phyloP scores from a whole-genome alignment of 768 basidiomycete species.

The Lanmaoa pseudosensibilis region DNA sequence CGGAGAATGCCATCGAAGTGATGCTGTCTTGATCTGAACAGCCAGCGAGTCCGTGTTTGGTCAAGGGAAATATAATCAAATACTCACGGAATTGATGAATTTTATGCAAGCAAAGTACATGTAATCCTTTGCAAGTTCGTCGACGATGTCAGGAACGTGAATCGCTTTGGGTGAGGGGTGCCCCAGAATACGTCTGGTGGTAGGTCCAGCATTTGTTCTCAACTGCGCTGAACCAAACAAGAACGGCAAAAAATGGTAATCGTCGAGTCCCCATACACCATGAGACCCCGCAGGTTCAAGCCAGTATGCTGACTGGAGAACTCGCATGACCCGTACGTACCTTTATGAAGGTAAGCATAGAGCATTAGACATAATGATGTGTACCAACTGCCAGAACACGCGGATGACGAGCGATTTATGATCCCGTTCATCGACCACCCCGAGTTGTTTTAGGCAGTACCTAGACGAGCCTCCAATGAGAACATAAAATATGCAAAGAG shows the following conservation, averaged over 20 bases:
- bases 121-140: conserved; percentile 89
- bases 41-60: background rate
- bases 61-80: background rate
- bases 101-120: conserved; percentile 96
- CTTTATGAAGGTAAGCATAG: conserved; percentile 25
- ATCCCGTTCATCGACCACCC: conserved; percentile 62
- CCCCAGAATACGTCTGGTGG: conserved; percentile 40
- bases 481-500: background rate
- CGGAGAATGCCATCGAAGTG: conserved; percentile 95
- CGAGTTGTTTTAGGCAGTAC: conserved; percentile 74
- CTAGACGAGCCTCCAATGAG: conserved; percentile 41
- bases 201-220: conserved; percentile 9
- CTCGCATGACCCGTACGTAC: conserved; percentile 79
- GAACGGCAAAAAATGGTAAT: conserved; percentile 95
- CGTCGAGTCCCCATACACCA: conserved; percentile 96
- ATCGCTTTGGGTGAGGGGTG: conserved; percentile 90
- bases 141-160: conserved; percentile 86
- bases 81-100: conserved; percentile 88
- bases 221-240: conserved; percentile 84
- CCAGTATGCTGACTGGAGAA: conserved; percentile 93
- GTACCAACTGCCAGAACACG: conserved; percentile 82
- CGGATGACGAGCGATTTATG: conserved; percentile 72
- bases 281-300: conserved; percentile 99
- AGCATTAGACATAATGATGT: background rate
- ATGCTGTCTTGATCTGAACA: conserved; percentile 87